These are phyloP conservation scores for Pestalotiopsis fici DNA, from an alignment of 2,329 filamentous ascomycete species.

Conservation along the genomic window DNA sequence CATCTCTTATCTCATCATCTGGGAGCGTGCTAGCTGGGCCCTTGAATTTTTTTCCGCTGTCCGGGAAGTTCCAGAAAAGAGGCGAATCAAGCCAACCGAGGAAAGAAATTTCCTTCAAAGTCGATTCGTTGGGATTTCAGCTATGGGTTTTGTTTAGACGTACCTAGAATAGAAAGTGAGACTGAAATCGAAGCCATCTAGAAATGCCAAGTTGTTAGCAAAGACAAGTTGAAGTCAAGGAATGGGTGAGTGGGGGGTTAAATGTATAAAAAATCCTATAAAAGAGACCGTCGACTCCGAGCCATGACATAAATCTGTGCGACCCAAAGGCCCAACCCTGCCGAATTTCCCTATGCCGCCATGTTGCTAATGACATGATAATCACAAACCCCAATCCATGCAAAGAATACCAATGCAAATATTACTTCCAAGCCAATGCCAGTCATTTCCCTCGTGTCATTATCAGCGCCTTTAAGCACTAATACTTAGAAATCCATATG, in stretches of 20 bases:
- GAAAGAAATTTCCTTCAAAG: no score
- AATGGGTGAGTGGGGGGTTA: background rate
- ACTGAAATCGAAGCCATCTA: background rate
- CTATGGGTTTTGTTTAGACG: background rate
- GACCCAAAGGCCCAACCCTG: background rate
- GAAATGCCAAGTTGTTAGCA: background rate
- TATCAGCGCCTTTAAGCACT: conserved; percentile 12
- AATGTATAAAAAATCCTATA: conserved; percentile 4
- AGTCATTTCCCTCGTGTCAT: background rate
- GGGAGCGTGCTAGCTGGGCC: background rate
- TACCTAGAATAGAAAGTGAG: background rate
- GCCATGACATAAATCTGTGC: background rate
- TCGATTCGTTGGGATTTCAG: background rate
- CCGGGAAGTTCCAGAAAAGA: no score
- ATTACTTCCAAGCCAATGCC: background rate
- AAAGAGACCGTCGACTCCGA: conserved; percentile 3
- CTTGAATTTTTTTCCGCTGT: no score
- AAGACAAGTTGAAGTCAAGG: background rate
- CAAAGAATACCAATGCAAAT: background rate
- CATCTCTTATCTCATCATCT: background rate
- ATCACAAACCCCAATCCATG: background rate
- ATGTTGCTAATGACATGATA: background rate
- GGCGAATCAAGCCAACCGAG: no score
- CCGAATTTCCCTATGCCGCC: background rate
- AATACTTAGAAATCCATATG: conserved; percentile 22